Percentiles rank a stretch among this genome's conserved stretches.
These are phyloP conservation scores for Gastrolobium bilobum DNA, from an alignment of 306 rosid genomes.

Conservation along the genomic window DNA sequence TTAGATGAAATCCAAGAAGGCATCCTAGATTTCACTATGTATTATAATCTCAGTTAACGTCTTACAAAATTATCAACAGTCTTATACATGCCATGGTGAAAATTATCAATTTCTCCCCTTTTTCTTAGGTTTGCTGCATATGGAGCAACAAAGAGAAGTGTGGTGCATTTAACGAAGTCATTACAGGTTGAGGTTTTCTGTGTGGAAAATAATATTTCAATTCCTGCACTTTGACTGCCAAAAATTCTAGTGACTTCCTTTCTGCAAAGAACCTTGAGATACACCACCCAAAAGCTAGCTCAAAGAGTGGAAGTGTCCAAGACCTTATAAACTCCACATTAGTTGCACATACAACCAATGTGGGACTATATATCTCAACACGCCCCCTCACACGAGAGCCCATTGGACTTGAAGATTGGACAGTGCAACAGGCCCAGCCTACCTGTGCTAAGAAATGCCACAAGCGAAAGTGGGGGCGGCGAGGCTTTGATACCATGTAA, in stretches of 20 bases:
- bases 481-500: too few species aligned
- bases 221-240: slow-evolving; percentile 17
- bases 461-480: too few species aligned
- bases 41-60: neutral
- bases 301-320: too few species aligned
- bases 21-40: neutral
- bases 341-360: too few species aligned
- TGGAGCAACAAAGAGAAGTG: slow-evolving; percentile 99
- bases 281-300: too few species aligned
- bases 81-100: slow-evolving; percentile 12
- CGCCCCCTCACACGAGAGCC: too few species aligned
- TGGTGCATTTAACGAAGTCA: slow-evolving; percentile 94
- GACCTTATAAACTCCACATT: too few species aligned
- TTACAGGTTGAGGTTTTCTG: slow-evolving; percentile 72
- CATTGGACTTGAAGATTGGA: too few species aligned
- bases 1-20: slow-evolving; percentile 45
- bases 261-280: too few species aligned
- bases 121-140: slow-evolving; percentile 92
- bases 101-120: slow-evolving; percentile 31
- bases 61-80: slow-evolving; percentile 1
- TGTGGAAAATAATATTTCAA: slow-evolving; percentile 14
- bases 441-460: too few species aligned
- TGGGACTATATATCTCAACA: too few species aligned
- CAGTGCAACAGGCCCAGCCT: too few species aligned
- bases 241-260: neutral